A percentile compares a stretch with the other conserved stretches of the same genome.
Evolutionary conservation across 768 basidiomycete species (phyloP).

Genomic region (Amanita rimosa): DNA sequence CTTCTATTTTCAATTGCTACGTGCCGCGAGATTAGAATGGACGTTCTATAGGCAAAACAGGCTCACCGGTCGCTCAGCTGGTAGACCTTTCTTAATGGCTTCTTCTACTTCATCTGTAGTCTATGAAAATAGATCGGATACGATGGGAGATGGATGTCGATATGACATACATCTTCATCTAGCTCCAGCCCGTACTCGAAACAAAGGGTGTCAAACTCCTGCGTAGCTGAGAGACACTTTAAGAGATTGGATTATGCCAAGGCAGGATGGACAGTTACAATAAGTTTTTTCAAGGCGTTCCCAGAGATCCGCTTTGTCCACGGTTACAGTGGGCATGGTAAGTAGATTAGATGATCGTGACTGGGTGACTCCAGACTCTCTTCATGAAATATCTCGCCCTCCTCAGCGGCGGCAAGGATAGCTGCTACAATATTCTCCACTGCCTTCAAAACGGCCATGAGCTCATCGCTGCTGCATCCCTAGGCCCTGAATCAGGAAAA

Average conservation of each 20-base stretch:
- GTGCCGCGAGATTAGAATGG: slow-evolving; percentile 5
- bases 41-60: neutral
- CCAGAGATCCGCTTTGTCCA: slow-evolving; percentile 94
- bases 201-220: slow-evolving; percentile 90
- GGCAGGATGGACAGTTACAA: slow-evolving; percentile 33
- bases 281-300: slow-evolving; percentile 74
- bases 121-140: slow-evolving; percentile 25
- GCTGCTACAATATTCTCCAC: slow-evolving; percentile 90
- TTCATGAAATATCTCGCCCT: slow-evolving; percentile 87
- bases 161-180: slow-evolving; percentile 81
- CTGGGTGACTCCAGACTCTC: slow-evolving; percentile 3
- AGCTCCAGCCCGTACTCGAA: slow-evolving; percentile 98
- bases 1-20: slow-evolving; percentile 96
- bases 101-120: slow-evolving; percentile 84
- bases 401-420: slow-evolving; percentile 96
- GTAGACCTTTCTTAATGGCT: slow-evolving; percentile 71
- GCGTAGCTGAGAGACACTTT: slow-evolving; percentile 48
- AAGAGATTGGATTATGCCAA: slow-evolving; percentile 8
- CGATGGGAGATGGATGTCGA: neutral
- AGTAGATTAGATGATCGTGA: slow-evolving; percentile 7
- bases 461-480: slow-evolving; percentile 79
- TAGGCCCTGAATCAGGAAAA: slow-evolving; percentile 77
- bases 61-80: slow-evolving; percentile 73
- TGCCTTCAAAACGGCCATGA: slow-evolving; percentile 80
- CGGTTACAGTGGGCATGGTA: slow-evolving; percentile 86